Percentiles rank a stretch among this genome's conserved stretches.
Conservation (phyloP, 106 monocot species). For the Allium fistulosum region DNA sequence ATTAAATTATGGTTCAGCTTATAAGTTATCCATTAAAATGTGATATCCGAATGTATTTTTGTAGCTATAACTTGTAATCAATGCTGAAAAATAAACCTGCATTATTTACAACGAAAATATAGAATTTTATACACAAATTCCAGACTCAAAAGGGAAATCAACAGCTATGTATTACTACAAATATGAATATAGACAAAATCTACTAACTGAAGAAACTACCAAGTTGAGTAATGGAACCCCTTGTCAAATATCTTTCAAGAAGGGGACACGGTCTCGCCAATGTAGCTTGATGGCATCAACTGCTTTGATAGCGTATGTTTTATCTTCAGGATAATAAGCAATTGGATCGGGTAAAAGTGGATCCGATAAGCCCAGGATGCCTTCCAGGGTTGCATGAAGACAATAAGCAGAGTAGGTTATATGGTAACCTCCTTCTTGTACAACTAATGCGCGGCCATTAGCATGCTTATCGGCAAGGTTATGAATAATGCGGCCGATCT, state of each 20-base stretch:
- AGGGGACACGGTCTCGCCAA: constrained; percentile 62
- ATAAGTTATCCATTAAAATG: too few relatives aligned
- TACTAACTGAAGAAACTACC: too few relatives aligned
- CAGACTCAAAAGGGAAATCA: too few relatives aligned
- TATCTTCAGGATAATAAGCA: constrained; percentile 78
- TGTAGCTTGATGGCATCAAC: constrained; percentile 46
- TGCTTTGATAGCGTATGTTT: constrained; percentile 36
- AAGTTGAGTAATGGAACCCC: background rate
- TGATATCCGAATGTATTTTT: too few relatives aligned
- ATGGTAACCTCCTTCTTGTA: constrained; percentile 96
- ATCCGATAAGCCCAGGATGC: constrained; percentile 43
- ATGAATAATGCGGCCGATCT: constrained; percentile 35
- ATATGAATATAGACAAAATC: too few relatives aligned
- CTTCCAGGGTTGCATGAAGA: constrained; percentile 88
- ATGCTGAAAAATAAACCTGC: too few relatives aligned
- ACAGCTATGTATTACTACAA: too few relatives aligned
- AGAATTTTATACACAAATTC: too few relatives aligned
- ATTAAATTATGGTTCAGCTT: too few relatives aligned
- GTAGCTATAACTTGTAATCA: too few relatives aligned
- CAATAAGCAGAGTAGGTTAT: constrained; percentile 88
- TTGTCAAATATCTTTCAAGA: constrained; percentile 40
- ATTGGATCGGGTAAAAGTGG: constrained; percentile 65
- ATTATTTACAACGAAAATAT: too few relatives aligned
- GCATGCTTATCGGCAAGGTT: constrained; percentile 36
- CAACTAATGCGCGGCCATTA: constrained; percentile 46